Evolutionary conservation across 768 basidiomycete species (phyloP), one percentile per base, ranked within the genome.

Genomic region (Kwoniella dejecticola): DNA sequence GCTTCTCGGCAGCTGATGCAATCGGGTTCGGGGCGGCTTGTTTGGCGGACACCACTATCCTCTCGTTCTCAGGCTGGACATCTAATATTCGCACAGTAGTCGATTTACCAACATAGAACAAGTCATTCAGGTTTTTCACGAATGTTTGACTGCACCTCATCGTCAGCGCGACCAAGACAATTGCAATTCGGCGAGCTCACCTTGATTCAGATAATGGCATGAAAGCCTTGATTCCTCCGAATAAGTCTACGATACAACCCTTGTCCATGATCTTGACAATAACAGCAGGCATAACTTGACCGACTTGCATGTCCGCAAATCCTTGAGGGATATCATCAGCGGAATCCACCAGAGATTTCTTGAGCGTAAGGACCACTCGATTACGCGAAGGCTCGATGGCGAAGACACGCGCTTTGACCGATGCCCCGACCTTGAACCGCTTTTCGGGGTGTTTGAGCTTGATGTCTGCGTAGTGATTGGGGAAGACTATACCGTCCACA

Each of bases 381-480:
- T 88, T 89, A 57, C 88, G 84, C 45, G 88, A 87, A 0, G 86
- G 81, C 77, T 99, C 91, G 38, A 94, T 87, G 1, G 85, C 83
- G 27, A 95, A 86, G 24, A 97, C 87, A 38, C 91, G 82, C 69
- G 91, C 93, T 81, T 89, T 95, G 78, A 97, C 88, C 52, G 76
- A 84, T 3, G 84, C 83, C 24, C 93, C 94, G 21, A 83, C 81
- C 73, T 91, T 93, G 82, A 96, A 99, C 62, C 88, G 84, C 80
- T 87, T 90, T 42, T 91, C 86, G 10, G 95, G 95, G 75, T 97
- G 89, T 75, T 93, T 96, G 69, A 98, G 83, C n/a, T 81, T 76
- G 71, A 98, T 93, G 77, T 99, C 96, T 11, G 96, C 92, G 75
- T 90, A 96, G 75, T 98, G 96, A 63, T 87, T 85, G 0, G 94